These are phyloP conservation scores for Fusarium verrucosum DNA, from an alignment of 2,329 filamentous ascomycete genomes.

Conservation along the genomic window DNA sequence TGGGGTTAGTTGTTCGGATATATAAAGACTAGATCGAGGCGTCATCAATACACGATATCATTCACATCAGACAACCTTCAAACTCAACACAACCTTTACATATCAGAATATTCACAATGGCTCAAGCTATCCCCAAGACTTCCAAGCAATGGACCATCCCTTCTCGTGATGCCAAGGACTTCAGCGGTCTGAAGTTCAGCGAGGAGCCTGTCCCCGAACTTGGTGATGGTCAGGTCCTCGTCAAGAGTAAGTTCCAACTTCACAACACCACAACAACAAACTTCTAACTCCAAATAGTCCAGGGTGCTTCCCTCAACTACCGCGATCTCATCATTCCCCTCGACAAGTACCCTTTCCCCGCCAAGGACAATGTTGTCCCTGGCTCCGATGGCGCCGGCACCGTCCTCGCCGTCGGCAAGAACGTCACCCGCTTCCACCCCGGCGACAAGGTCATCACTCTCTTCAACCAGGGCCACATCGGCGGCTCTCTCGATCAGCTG, in stretches of 20 bases:
- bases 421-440: conserved; percentile 58
- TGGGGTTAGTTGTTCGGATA: not conserved
- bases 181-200: conserved; percentile 67
- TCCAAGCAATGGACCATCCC: conserved; percentile 67
- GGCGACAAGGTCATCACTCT: conserved; percentile 68
- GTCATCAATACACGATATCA: not conserved
- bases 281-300: conserved; percentile 48
- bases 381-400: conserved; percentile 64
- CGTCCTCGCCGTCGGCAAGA: conserved; percentile 60
- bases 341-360: conserved; percentile 58
- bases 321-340: conserved; percentile 62
- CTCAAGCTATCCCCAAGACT: conserved; percentile 50
- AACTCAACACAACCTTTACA: not conserved
- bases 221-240: conserved; percentile 76
- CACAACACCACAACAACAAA: not conserved
- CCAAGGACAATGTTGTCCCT: conserved; percentile 56
- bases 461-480: conserved; percentile 66
- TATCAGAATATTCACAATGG: conserved; percentile 32
- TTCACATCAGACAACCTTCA: not conserved
- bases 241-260: conserved; percentile 58
- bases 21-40: conserved; percentile 12
- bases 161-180: conserved; percentile 53
- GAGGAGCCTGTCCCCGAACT: conserved; percentile 67
- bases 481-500: conserved; percentile 51
- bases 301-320: conserved; percentile 63